Conservation (phyloP, 345 rosid species). For the Gossypium turneri region DNA sequence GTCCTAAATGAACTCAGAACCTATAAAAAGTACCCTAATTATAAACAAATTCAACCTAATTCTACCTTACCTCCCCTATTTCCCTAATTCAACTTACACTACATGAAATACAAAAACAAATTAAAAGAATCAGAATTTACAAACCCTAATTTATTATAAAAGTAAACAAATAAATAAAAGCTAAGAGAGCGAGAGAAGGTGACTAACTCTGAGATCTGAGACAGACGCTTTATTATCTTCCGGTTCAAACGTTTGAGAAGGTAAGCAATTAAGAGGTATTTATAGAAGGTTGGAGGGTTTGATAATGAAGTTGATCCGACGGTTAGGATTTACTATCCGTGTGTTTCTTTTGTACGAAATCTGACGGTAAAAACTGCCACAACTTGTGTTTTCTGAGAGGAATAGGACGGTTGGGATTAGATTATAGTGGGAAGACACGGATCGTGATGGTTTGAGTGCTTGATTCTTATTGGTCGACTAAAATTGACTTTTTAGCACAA, state of each 20-base stretch:
- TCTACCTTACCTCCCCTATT: no score
- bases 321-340: conserved; percentile 36
- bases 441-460: conserved; percentile 22
- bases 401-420: conserved; percentile 39
- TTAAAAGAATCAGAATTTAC: background rate
- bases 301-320: conserved; percentile 26
- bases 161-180: background rate
- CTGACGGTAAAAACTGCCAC: conserved; percentile 33
- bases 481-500: no score
- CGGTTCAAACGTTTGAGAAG: background rate
- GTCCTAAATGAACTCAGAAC: background rate
- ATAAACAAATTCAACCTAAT: background rate
- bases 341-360: conserved; percentile 45
- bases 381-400: conserved; percentile 51
- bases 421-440: conserved; percentile 29
- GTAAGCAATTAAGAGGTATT: background rate
- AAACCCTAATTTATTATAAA: background rate
- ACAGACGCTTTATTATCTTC: background rate
- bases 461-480: background rate
- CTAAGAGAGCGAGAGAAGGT: background rate
- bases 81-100: background rate
- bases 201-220: background rate
- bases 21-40: no score
- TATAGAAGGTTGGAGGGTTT: background rate
- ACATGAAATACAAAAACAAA: background rate